Evolutionary conservation across 2,329 filamentous ascomycete genomes (phyloP).

Genomic region (Aspergillus sclerotialis): DNA sequence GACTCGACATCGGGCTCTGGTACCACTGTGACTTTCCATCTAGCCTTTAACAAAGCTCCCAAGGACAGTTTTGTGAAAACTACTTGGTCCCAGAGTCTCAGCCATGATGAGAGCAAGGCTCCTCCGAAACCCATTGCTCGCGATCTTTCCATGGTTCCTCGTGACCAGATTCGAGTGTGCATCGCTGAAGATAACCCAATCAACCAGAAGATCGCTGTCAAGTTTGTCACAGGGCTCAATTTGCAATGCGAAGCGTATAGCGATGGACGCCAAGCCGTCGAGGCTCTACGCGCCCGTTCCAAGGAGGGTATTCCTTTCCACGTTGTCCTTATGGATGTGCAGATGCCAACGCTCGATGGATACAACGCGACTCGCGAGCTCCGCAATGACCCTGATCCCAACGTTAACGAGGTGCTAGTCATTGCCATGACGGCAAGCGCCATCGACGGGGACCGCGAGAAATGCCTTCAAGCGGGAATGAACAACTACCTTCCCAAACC

Average conservation of each 20-base stretch:
- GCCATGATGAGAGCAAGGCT: conserved; percentile 35
- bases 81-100: conserved; percentile 45
- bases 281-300: conserved; percentile 70
- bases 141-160: conserved; percentile 66
- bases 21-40: conserved; percentile 66
- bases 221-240: conserved; percentile 78
- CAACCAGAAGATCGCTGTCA: conserved; percentile 89
- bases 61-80: conserved; percentile 50
- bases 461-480: conserved; percentile 93
- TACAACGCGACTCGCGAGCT: conserved; percentile 85
- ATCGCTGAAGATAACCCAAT: conserved; percentile 94
- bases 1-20: conserved; percentile 62
- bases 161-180: conserved; percentile 75
- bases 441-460: conserved; percentile 89
- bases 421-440: conserved; percentile 97
- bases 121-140: conserved; percentile 43
- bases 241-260: conserved; percentile 84
- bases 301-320: conserved; percentile 72
- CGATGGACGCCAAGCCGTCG: conserved; percentile 81
- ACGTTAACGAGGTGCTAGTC: conserved; percentile 75
- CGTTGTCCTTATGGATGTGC: conserved; percentile 89
- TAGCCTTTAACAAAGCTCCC: conserved; percentile 78
- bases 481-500: conserved; percentile 96
- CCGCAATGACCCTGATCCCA: conserved; percentile 66
- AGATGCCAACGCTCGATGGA: conserved; percentile 90